A percentile compares a stretch with the other conserved stretches of the same genome.
These are phyloP conservation scores for Oryza meridionalis DNA, from an alignment of 176 grass and related monocot genomes.

Conservation along the genomic window DNA sequence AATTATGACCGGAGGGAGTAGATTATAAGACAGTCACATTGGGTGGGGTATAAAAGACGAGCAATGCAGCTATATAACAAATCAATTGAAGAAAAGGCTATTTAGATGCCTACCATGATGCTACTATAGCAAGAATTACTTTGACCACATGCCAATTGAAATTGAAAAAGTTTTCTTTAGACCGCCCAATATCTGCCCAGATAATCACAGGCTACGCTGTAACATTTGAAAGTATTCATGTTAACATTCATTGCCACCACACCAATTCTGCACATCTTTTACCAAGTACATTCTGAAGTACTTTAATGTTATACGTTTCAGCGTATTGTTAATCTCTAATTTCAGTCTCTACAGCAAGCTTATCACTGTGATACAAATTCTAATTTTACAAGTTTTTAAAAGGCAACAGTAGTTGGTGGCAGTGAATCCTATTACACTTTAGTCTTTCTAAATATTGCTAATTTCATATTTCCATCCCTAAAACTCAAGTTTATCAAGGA, in stretches of 20 bases:
- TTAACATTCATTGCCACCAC: background rate
- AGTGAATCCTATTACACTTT: background rate
- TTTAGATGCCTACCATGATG: background rate
- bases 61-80: background rate
- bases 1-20: too few relatives aligned
- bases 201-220: background rate
- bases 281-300: background rate
- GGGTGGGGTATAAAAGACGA: background rate
- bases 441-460: background rate
- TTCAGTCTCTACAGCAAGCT: background rate
- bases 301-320: too few relatives aligned
- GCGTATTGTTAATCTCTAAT: background rate
- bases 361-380: background rate
- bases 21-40: conserved; percentile 22
- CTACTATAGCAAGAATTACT: background rate
- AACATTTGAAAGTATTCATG: conserved; percentile 2
- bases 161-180: background rate
- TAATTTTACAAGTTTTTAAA: too few relatives aligned
- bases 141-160: background rate
- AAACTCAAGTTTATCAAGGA: background rate
- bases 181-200: background rate
- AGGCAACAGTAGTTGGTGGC: too few relatives aligned
- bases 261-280: background rate
- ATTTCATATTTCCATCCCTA: background rate
- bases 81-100: background rate